These are phyloP conservation scores for Fagus sylvatica DNA, from an alignment of 306 rosid species.

Conservation along the genomic window DNA sequence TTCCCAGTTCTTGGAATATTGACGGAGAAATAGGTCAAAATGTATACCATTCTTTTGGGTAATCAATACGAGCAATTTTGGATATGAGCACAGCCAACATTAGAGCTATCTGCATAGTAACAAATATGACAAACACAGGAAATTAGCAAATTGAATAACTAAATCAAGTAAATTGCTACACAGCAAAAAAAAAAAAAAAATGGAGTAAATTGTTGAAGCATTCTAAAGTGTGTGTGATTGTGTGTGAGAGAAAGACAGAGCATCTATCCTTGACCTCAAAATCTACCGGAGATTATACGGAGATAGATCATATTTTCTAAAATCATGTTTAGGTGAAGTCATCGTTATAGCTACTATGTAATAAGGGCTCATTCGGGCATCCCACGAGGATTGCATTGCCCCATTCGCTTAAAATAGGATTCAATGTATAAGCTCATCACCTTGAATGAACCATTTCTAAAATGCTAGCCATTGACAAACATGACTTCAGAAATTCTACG, in stretches of 20 bases:
- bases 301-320: neutral
- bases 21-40: slow-evolving; percentile 18
- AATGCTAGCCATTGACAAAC: slow-evolving; percentile 12
- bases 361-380: neutral
- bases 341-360: neutral
- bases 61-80: slow-evolving; percentile 91
- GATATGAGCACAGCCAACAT: slow-evolving; percentile 89
- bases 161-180: slow-evolving; percentile 7
- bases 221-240: neutral
- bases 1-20: neutral
- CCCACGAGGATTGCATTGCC: slow-evolving; percentile 6
- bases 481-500: neutral
- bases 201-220: neutral
- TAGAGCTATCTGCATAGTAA: slow-evolving; percentile 69
- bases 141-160: slow-evolving; percentile 27
- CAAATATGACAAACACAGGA: slow-evolving; percentile 22
- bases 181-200: neutral
- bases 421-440: neutral
- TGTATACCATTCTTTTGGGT: slow-evolving; percentile 89
- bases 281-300: slow-evolving; percentile 4
- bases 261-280: slow-evolving; percentile 8
- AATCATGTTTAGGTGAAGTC: slow-evolving; percentile 5
- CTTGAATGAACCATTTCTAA: slow-evolving; percentile 24
- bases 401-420: neutral
- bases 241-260: neutral